Evolutionary conservation across 176 grass and related monocot species (phyloP), one percentile per base, ranked within the genome.

Genomic region (Olyra latifolia): DNA sequence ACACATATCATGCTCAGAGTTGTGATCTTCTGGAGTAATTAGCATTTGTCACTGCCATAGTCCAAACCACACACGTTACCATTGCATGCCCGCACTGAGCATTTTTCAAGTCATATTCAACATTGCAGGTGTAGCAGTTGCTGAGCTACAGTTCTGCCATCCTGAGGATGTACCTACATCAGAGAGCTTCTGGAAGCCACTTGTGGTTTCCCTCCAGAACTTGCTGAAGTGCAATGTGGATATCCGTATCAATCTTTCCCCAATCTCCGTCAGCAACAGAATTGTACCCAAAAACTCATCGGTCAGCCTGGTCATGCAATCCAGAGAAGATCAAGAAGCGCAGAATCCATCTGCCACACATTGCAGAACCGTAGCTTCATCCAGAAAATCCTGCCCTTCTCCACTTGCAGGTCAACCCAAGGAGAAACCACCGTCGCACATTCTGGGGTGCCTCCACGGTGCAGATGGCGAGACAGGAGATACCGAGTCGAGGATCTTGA

Each of bases 161-260:
- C 83, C 89, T 35, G 85, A 92, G 44, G 71, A 85, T 28, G 79
- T 91, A 56, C 66, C 60, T 49, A 87, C 75, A 62, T 87, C 85
- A 17, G 87, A 97, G 75, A 72, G 80, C 83, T 89, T 87, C 20
- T 84, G 89, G 81, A 82, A 87, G 80, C 87, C 84, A 75, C 80
- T 97, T 74, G 80, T 72, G 7, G 19, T 71, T 71, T 97, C 91
- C 85, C 80, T 97, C 55, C 87, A 94, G 68, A 87, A 77, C 41
- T 68, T 97, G 69, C 91, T 97, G 17, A 84, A 88, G 41, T 90
- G 94, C 80, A 90, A 87, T 4, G 91, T 94, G 28, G 94, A 97
- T 69, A 80, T 94, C 65, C 76, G 83, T 69, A 94, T 90, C 76
- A 90, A 68, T 54, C 82, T 88, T 77, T 80, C 80, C 0, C 89